Base-by-base conservation (phyloP, 2,329 filamentous ascomycete genomes). In the Amauroascus niger region DNA sequence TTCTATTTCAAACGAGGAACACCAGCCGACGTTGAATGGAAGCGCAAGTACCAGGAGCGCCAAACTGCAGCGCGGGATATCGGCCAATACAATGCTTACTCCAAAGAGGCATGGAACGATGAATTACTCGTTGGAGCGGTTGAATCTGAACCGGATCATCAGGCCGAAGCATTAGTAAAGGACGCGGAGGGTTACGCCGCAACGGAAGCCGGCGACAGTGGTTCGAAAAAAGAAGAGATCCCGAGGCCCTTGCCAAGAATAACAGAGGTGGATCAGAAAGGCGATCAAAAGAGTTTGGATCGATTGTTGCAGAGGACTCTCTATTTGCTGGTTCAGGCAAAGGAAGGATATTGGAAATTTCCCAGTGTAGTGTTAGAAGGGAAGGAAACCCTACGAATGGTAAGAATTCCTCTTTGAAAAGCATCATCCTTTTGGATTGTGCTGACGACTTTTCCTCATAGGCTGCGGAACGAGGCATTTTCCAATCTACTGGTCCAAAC, bases 1-100 rank as follows among this genome's bases (percentile, higher is more conserved):
- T 93, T 97, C 74, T 98, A 95, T 79, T 95, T 90, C 80, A 95
- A 95, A 76, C 83, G 83, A 62, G 87, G 88, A 66, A 95, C 90
- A 9, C 84, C 89, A 1, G 78, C 82, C 7, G 87, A 90, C 60
- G 76, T 88, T 49, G 90, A 96, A 73, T 97, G 89, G 88, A 87
- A 90, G 69, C 79, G 88, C 66, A 94, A 95, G 73, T 79, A 88
- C 58, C 77, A 78, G 62, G 84, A 88, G 67, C 84, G 91, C 50
- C 79, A 83, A 63, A 85, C 87, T 6, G 79, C 88, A 6, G 85
- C 87, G 45, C 82, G 88, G 66, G 91, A 97, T 69, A 82, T 96
- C 59, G 91, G 91, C 55, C 76, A 80, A 49, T 96, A 95, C 76
- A 82, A 85, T 63, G 85, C 86, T 43, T 86, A 85, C 67, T 76